phyloP scores from a whole-genome alignment of 176 grass and related monocot species.

The Musa troglodytarum region DNA sequence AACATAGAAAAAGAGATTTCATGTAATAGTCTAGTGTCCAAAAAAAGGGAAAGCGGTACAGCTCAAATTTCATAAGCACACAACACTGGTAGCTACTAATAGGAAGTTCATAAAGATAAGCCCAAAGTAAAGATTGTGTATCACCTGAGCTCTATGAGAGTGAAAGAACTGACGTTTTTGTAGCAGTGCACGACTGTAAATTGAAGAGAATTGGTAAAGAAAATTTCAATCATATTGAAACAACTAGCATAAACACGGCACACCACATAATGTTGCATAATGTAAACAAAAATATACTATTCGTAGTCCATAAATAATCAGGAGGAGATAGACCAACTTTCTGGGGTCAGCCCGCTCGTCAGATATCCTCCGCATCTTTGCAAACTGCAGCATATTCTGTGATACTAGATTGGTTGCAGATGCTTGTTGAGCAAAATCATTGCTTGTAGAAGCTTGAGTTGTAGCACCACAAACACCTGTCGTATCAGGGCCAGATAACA shows the following conservation, averaged over 20 bases:
- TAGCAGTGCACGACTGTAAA: slow-evolving; percentile 49
- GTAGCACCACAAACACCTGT: slow-evolving; percentile 16
- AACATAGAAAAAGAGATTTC: not conserved
- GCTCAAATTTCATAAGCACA: no score
- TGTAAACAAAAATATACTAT: not conserved
- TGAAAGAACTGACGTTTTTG: slow-evolving; percentile 80
- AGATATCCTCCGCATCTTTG: slow-evolving; percentile 57
- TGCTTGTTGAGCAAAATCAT: slow-evolving; percentile 29
- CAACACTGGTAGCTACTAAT: no score
- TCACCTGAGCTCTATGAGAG: slow-evolving; percentile 80
- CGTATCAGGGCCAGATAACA: slow-evolving; percentile 19
- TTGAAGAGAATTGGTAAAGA: slow-evolving; percentile 16
- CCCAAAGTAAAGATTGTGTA: not conserved
- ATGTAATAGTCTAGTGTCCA: not conserved
- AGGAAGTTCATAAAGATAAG: no score
- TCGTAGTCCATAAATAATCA: not conserved
- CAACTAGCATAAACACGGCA: not conserved
- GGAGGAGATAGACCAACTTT: slow-evolving; percentile 40
- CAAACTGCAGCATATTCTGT: slow-evolving; percentile 60
- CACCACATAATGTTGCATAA: not conserved
- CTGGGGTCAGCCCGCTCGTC: slow-evolving; percentile 52
- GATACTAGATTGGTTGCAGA: slow-evolving; percentile 32
- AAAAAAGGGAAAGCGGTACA: not conserved
- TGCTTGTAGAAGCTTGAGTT: slow-evolving; percentile 38
- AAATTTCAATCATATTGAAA: not conserved